phyloP scores from a whole-genome alignment of 2,329 filamentous ascomycete species.

The Fusarium coffeatum region DNA sequence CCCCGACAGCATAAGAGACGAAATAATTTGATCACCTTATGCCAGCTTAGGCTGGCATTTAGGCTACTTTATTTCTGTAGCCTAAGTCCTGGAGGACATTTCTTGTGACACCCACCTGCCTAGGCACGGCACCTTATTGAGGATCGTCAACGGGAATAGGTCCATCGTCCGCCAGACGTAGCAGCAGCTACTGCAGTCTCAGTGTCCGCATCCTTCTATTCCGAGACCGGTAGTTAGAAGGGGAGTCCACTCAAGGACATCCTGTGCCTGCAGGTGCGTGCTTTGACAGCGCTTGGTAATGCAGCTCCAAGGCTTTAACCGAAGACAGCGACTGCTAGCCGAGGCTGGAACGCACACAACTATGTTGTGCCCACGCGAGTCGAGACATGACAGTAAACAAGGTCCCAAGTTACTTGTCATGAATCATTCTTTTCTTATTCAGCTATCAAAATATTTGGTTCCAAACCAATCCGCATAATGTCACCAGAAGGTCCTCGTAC shows the following conservation, averaged over 20 bases:
- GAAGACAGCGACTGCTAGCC: constrained; percentile 3
- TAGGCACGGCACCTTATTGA: not conserved
- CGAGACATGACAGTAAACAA: constrained; percentile 3
- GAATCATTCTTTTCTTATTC: not conserved
- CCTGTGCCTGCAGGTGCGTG: constrained; percentile 24
- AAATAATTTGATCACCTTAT: too few relatives aligned
- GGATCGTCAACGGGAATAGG: not conserved
- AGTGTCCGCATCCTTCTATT: constrained; percentile 22
- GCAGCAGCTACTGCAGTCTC: constrained; percentile 22
- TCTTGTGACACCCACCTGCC: too few relatives aligned
- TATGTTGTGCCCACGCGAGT: constrained; percentile 18
- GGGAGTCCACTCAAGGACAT: constrained; percentile 15
- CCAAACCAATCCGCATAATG: too few relatives aligned
- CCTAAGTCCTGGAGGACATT: too few relatives aligned
- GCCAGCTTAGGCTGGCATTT: too few relatives aligned
- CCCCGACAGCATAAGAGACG: too few relatives aligned
- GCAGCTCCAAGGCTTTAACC: constrained; percentile 13
- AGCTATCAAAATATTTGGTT: not conserved
- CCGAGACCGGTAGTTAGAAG: constrained; percentile 36
- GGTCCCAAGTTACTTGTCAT: not conserved
- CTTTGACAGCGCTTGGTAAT: constrained; percentile 38
- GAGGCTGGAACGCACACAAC: constrained; percentile 1
- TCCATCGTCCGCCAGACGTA: not conserved
- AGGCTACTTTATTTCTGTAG: too few relatives aligned
- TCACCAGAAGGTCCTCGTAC: not conserved